phyloP scores from a whole-genome alignment of 179 eudicot genomes.

The Corrigiola litoralis region DNA sequence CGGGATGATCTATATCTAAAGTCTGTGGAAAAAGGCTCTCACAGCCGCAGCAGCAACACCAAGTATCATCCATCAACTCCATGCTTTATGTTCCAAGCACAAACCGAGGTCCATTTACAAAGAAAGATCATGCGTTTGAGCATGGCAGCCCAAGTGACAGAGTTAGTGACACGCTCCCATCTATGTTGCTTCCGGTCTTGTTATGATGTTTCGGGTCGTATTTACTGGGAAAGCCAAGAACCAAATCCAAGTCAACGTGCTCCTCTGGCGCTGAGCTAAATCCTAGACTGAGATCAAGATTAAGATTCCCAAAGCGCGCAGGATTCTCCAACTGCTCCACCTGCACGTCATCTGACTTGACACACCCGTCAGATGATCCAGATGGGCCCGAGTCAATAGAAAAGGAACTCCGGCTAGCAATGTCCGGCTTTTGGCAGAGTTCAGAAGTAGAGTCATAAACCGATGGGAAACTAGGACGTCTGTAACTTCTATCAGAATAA shows the following conservation, averaged over 20 bases:
- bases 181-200: background rate
- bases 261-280: slow-evolving; percentile 13
- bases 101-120: too few relatives aligned
- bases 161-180: slow-evolving; percentile 8
- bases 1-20: slow-evolving; percentile 5
- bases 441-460: background rate
- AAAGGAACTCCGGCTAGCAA: slow-evolving; percentile 11
- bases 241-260: slow-evolving; percentile 19
- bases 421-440: background rate
- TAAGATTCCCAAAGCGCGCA: background rate
- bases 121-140: slow-evolving; percentile 8
- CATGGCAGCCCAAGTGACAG: slow-evolving; percentile 34
- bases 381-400: slow-evolving; percentile 30
- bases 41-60: background rate
- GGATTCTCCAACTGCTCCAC: slow-evolving; percentile 19
- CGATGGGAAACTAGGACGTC: background rate
- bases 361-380: slow-evolving; percentile 18
- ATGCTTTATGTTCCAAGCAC: background rate
- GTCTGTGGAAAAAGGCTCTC: background rate
- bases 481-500: background rate
- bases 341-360: slow-evolving; percentile 22
- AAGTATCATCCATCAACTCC: background rate
- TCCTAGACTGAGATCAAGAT: slow-evolving; percentile 26
- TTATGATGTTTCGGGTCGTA: background rate
- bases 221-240: slow-evolving; percentile 15